A percentile compares a stretch with the other conserved stretches of the same genome.
Conservation (phyloP, 2,329 filamentous ascomycete genomes). For the Chaetomium strumarium region DNA sequence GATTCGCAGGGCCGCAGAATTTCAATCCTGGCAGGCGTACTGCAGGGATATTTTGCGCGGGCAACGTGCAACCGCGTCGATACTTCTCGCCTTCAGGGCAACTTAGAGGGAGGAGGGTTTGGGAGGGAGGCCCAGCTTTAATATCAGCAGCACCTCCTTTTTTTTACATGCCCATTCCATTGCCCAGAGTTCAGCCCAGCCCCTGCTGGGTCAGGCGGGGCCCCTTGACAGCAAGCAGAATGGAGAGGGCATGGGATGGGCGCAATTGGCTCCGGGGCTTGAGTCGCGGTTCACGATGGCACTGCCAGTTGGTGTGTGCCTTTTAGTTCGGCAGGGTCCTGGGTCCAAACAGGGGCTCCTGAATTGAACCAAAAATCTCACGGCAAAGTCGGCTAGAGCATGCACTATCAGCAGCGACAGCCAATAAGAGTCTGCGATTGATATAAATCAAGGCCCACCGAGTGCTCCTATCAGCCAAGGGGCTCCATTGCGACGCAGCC, state of each 20-base stretch:
- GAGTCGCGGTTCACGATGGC: neutral
- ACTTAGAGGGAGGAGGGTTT: neutral
- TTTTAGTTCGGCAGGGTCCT: neutral
- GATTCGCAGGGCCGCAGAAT: neutral
- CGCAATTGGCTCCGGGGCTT: neutral
- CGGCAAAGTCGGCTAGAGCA: neutral
- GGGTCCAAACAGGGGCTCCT: conserved; percentile 4
- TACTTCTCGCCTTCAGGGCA: neutral
- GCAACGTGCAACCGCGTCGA: conserved; percentile 5
- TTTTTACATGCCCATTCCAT: conserved; percentile 9
- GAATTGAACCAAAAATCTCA: neutral
- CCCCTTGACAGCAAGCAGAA: conserved; percentile 1
- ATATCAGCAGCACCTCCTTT: conserved; percentile 6
- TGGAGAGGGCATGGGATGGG: conserved; percentile 1
- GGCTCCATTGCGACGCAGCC: conserved; percentile 8
- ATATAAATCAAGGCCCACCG: neutral
- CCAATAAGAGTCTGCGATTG: neutral
- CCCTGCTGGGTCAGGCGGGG: conserved; percentile 6
- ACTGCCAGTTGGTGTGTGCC: neutral
- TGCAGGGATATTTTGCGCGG: neutral
- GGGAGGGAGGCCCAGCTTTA: conserved; percentile 1
- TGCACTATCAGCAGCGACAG: neutral
- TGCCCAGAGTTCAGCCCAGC: conserved; percentile 10
- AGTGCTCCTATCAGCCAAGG: neutral
- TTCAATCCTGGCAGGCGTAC: neutral